Percentiles rank a stretch among this genome's conserved stretches.
phyloP scores from a whole-genome alignment of 2,329 filamentous ascomycete species.

The Hymenoscyphus occultus region DNA sequence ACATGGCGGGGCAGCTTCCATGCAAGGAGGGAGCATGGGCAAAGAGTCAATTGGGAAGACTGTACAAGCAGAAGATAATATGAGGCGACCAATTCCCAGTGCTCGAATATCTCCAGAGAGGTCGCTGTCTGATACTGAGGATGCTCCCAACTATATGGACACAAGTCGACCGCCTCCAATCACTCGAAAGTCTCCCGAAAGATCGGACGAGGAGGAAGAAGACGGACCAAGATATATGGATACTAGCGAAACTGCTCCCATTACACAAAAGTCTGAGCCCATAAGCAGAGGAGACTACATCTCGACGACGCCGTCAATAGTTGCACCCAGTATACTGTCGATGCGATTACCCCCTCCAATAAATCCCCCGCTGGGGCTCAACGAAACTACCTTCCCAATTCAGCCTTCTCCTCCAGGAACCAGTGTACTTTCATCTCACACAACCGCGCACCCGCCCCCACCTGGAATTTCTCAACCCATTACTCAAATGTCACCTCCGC shows the following conservation, averaged over 20 bases:
- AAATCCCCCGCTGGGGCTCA: background rate
- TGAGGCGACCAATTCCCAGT: slow-evolving; percentile 31
- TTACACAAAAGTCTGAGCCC: background rate
- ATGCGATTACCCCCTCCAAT: background rate
- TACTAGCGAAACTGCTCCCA: slow-evolving; percentile 33
- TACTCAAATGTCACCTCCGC: background rate
- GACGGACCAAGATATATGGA: slow-evolving; percentile 26
- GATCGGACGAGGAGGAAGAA: slow-evolving; percentile 16
- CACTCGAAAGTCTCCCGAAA: slow-evolving; percentile 12
- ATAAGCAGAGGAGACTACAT: background rate
- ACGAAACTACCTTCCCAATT: slow-evolving; percentile 10
- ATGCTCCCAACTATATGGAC: slow-evolving; percentile 25
- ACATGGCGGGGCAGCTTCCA: background rate
- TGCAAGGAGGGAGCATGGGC: background rate
- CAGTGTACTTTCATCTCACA: background rate
- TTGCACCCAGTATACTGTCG: background rate
- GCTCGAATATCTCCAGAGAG: slow-evolving; percentile 11
- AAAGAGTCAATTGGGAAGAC: background rate
- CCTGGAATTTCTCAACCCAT: background rate
- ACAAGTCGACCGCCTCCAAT: slow-evolving; percentile 36
- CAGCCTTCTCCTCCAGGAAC: slow-evolving; percentile 16
- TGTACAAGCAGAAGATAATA: background rate
- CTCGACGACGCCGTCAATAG: background rate
- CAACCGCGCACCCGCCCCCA: background rate
- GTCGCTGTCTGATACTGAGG: slow-evolving; percentile 10